Conservation (phyloP, 2,329 filamentous ascomycete species). For the Monosporascus sp. region DNA sequence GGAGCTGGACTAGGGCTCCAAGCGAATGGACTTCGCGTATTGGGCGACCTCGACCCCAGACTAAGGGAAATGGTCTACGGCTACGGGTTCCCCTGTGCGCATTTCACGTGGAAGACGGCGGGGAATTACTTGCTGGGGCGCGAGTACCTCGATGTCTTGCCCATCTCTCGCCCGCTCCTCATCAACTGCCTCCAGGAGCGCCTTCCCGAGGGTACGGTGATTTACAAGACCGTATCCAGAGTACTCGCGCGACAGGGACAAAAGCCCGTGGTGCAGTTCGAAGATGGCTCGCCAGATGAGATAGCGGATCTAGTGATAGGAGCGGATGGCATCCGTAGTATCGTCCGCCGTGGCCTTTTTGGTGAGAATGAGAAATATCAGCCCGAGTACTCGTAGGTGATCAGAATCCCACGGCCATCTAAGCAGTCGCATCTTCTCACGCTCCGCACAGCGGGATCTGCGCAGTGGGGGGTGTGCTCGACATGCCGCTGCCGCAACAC, state of each 20-base stretch:
- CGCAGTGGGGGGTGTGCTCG: constrained; percentile 8
- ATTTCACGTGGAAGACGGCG: constrained; percentile 8
- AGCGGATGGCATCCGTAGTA: constrained; percentile 9
- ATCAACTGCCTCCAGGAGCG: constrained; percentile 8
- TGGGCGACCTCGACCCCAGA: constrained; percentile 6
- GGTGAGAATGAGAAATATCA: constrained; percentile 5
- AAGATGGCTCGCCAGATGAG: constrained; percentile 8
- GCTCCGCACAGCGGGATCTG: constrained; percentile 4
- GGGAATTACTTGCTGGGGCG: constrained; percentile 6
- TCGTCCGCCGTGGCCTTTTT: constrained; percentile 6
- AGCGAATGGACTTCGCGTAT: constrained; percentile 6
- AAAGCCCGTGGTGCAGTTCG: constrained; percentile 8
- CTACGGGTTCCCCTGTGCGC: constrained; percentile 8
- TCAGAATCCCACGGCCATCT: no score
- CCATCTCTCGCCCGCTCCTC: constrained; percentile 8
- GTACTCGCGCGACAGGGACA: constrained; percentile 3
- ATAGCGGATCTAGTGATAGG: constrained; percentile 7
- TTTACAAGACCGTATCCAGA: constrained; percentile 5
- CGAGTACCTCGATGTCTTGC: constrained; percentile 6
- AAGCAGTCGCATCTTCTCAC: not conserved
- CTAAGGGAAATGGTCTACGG: constrained; percentile 6
- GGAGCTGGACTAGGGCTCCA: constrained; percentile 11
- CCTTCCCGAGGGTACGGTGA: constrained; percentile 3
- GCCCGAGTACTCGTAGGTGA: constrained; percentile 7
- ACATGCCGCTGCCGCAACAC: constrained; percentile 4